These are phyloP conservation scores for Acanthamoeba sp. DNA, from an alignment of 208 protist species.

Conservation along the genomic window DNA sequence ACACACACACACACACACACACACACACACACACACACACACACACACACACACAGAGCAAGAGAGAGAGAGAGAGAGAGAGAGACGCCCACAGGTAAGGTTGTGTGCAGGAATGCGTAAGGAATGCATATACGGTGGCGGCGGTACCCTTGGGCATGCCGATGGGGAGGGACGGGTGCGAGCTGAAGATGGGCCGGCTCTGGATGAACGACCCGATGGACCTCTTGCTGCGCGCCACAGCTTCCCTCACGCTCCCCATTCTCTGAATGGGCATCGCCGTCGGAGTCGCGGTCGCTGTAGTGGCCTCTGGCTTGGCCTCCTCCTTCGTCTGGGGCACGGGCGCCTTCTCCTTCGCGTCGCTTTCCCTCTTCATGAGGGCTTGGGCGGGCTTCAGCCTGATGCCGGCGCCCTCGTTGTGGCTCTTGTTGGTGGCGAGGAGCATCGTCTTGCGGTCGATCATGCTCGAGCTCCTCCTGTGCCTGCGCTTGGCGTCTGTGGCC, in stretches of 20 bases:
- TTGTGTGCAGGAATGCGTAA: neutral
- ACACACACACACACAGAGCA: neutral
- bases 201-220: neutral
- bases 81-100: too few species aligned
- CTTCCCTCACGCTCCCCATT: neutral
- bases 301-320: neutral
- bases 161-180: neutral
- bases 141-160: neutral
- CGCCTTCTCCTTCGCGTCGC: neutral
- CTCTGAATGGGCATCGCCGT: neutral
- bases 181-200: constrained; percentile 20
- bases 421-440: neutral
- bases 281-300: neutral
- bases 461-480: neutral
- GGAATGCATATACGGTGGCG: too few species aligned
- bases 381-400: neutral
- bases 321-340: neutral
- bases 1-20: neutral
- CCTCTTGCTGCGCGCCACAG: neutral
- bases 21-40: neutral
- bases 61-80: neutral
- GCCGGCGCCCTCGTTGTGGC: neutral
- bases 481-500: neutral
- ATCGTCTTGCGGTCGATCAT: constrained; percentile 8
- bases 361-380: neutral